phyloP scores from a whole-genome alignment of 2,329 filamentous ascomycete species.

The Colletotrichum cordylinicola region DNA sequence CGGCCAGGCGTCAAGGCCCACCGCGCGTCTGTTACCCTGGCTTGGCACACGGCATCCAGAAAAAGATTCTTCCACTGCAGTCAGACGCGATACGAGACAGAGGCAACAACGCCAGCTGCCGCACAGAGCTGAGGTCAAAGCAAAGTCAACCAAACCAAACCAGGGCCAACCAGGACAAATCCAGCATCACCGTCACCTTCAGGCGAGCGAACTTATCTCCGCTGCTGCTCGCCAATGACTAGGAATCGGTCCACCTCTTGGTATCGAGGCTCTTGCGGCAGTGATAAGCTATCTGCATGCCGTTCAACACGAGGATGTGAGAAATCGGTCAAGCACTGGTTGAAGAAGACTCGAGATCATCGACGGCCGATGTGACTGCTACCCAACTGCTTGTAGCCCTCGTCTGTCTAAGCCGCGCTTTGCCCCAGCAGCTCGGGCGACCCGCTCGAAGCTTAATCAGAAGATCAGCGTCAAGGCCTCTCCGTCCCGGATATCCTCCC shows the following conservation, averaged over 20 bases:
- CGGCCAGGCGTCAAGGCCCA: not conserved
- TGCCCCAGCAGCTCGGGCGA: conserved; percentile 2
- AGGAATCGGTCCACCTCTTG: not conserved
- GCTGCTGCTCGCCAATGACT: not conserved
- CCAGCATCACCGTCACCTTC: not conserved
- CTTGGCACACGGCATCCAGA: not conserved
- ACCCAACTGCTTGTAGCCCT: not conserved
- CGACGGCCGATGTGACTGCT: not conserved
- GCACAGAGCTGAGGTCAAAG: not conserved
- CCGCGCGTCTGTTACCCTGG: not conserved
- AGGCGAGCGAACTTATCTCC: not conserved
- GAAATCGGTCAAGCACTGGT: not conserved
- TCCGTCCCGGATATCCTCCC: not conserved
- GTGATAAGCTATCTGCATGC: not conserved
- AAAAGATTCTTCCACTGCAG: not conserved
- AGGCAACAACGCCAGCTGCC: not conserved
- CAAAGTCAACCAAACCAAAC: not conserved
- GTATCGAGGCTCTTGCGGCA: not conserved
- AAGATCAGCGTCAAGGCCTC: conserved; percentile 2
- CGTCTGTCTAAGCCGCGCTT: not conserved
- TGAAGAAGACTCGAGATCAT: not conserved
- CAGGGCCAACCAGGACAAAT: not conserved
- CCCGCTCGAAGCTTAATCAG: not conserved
- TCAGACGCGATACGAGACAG: conserved; percentile 11
- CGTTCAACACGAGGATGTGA: not conserved